Evolutionary conservation across 2,329 filamentous ascomycete species (phyloP).

Genomic region (Penicillium janthinellum): DNA sequence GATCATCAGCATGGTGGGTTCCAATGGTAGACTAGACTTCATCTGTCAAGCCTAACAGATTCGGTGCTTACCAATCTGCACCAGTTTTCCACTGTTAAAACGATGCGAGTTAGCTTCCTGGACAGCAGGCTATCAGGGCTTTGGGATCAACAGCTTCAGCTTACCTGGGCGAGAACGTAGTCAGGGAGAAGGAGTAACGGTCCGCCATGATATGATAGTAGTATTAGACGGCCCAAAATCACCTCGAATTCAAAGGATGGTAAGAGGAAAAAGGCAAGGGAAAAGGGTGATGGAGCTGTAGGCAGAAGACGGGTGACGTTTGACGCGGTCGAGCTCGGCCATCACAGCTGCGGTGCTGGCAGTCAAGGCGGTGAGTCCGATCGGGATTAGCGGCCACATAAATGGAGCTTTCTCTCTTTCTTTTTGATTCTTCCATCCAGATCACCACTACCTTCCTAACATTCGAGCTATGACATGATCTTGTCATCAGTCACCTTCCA

Average conservation of each 20-base stretch:
- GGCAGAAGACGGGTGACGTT: conserved; percentile 37
- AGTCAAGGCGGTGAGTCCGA: conserved; percentile 26
- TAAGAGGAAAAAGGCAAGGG: conserved; percentile 20
- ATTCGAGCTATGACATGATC: background rate
- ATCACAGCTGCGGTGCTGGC: conserved; percentile 40
- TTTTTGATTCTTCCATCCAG: background rate
- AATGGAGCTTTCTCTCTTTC: conserved; percentile 1
- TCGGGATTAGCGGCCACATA: conserved; percentile 18
- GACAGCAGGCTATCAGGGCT: background rate
- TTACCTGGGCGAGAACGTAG: conserved; percentile 96
- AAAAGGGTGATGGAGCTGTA: conserved; percentile 21
- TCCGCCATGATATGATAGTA: conserved; percentile 72
- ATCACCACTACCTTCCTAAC: background rate
- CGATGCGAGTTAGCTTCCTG: conserved; percentile 47
- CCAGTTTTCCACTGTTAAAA: conserved; percentile 82
- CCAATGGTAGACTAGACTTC: background rate
- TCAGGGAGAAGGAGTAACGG: conserved; percentile 98
- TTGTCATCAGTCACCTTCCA: background rate
- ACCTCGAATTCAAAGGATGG: conserved; percentile 8
- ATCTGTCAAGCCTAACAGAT: background rate
- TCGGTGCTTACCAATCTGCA: conserved; percentile 80
- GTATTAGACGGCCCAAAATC: background rate
- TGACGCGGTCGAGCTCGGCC: conserved; percentile 26
- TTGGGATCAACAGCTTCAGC: conserved; percentile 22
- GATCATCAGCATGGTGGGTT: conserved; percentile 19